These are phyloP conservation scores for Beauveria pseudobassiana DNA, from an alignment of 2,329 filamentous ascomycete genomes.

Conservation along the genomic window DNA sequence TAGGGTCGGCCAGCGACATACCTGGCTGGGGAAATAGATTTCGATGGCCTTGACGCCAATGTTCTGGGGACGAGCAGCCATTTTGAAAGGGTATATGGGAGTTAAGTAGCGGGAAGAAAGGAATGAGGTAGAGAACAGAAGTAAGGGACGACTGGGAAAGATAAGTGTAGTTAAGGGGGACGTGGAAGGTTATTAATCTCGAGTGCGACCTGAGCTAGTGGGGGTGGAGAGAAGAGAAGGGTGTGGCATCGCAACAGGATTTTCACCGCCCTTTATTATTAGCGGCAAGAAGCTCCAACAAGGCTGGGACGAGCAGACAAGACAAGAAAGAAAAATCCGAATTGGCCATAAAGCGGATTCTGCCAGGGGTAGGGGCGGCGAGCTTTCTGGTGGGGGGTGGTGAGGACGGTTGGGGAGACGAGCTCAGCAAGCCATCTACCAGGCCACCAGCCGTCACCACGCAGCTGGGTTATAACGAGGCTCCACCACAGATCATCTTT, in stretches of 20 bases:
- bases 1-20: conserved; percentile 32
- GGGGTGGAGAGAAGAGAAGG: neutral
- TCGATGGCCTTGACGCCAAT: conserved; percentile 92
- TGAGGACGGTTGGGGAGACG: neutral
- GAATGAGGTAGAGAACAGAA: conserved; percentile 1
- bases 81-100: conserved; percentile 29
- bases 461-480: neutral
- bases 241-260: conserved; percentile 7
- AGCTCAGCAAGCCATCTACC: neutral
- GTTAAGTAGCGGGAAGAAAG: neutral
- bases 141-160: conserved; percentile 4
- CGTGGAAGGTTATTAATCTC: conserved; percentile 8
- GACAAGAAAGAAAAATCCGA: conserved; percentile 1
- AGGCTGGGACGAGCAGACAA: neutral
- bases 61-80: conserved; percentile 74
- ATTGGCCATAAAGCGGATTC: conserved; percentile 8
- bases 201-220: conserved; percentile 7
- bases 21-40: conserved; percentile 81
- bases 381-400: conserved; percentile 9
- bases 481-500: neutral
- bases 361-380: conserved; percentile 8
- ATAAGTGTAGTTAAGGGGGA: conserved; percentile 7
- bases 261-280: conserved; percentile 13
- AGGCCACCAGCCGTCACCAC: neutral
- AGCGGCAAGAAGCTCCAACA: neutral